Percentiles rank a stretch among this genome's conserved stretches.
phyloP scores from a whole-genome alignment of 495 filamentous ascomycete species.

The Astrothelium subdiscretum region DNA sequence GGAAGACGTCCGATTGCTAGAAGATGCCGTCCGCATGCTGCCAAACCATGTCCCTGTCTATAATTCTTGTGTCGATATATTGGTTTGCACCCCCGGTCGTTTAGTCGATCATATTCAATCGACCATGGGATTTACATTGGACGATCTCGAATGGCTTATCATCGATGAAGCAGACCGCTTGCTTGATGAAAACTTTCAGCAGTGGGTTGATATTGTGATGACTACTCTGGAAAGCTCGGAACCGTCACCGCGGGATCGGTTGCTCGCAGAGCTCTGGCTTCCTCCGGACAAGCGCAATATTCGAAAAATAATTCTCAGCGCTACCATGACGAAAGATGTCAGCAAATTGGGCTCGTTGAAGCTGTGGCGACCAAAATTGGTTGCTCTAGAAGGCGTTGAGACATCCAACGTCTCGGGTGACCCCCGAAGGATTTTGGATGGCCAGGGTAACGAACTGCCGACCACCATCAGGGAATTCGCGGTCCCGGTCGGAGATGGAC shows the following conservation, averaged over 20 bases:
- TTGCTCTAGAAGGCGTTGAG: conserved; percentile 28
- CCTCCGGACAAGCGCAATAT: conserved; percentile 31
- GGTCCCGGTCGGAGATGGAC: conserved; percentile 60
- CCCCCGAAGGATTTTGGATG: not conserved
- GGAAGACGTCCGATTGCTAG: conserved; percentile 33
- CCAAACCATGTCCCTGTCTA: conserved; percentile 51
- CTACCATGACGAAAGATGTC: conserved; percentile 86
- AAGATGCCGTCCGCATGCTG: conserved; percentile 29
- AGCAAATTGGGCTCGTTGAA: conserved; percentile 64
- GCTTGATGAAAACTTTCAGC: conserved; percentile 82
- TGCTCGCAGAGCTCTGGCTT: conserved; percentile 27
- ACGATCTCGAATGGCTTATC: conserved; percentile 70
- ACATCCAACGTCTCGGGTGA: conserved; percentile 10
- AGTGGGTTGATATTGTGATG: conserved; percentile 72
- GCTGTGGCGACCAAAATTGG: conserved; percentile 60
- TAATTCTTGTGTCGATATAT: conserved; percentile 66
- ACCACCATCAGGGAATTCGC: conserved; percentile 57
- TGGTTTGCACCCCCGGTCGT: conserved; percentile 86
- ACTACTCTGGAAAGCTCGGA: conserved; percentile 43
- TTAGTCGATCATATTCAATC: conserved; percentile 81
- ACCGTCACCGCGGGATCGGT: conserved; percentile 31
- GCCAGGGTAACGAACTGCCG: conserved; percentile 48
- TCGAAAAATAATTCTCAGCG: conserved; percentile 72
- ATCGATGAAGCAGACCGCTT: conserved; percentile 92
- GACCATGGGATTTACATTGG: conserved; percentile 67